Evolutionary conservation across 1,139 yeast genomes (phyloP), one percentile per base, ranked within the genome.

Genomic region (Scheffersomyces stambukii): DNA sequence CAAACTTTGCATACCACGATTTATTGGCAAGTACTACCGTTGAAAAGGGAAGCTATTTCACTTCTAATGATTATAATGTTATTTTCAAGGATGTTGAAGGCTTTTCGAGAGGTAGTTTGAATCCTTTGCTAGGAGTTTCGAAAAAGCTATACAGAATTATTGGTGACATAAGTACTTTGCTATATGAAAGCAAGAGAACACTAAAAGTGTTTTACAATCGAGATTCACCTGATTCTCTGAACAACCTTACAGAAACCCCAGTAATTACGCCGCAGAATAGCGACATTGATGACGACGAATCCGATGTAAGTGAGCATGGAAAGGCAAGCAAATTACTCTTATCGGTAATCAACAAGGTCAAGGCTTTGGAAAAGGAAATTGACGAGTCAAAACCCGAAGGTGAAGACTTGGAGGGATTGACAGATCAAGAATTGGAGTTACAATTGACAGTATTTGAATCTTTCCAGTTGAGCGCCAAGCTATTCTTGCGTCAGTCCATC

Each of bases 1-100:
- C 86, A n/a, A 82, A 80, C 51, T 84, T 81, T 55, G 86, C 88
- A 1, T 84, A 83, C 48, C 94, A 84, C 50, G 94, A 83, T 47
- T 69, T 84, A 22, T 60, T 81, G 39, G 77, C 91, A 1, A 70
- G 79, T 30, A 73, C 82, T 9, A 64, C 67, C 19, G 60, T 70
- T 28, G 75, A 73, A 31, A 49, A 79, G 27, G 77, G 77, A 1
- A 67, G 81, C 0, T 76, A 75, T 44, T 78, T 78, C 46, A 67
- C 77, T 0, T 56, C 70, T 14, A 58, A 60, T 10, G 76, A 75
- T 24, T 82, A 83, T 51, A 77, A 78, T 28, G 54, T 59, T 20
- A 64, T 77, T 29, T 68, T 82, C 49, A 56, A 52, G 14, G 68
- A 63, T 37, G 39, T 38, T 8, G 47, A 55, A 8, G 55, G 54